These are phyloP conservation scores for Cafeteria roenbergensis DNA, from an alignment of 108 stramenopile genomes.

Conservation along the genomic window DNA sequence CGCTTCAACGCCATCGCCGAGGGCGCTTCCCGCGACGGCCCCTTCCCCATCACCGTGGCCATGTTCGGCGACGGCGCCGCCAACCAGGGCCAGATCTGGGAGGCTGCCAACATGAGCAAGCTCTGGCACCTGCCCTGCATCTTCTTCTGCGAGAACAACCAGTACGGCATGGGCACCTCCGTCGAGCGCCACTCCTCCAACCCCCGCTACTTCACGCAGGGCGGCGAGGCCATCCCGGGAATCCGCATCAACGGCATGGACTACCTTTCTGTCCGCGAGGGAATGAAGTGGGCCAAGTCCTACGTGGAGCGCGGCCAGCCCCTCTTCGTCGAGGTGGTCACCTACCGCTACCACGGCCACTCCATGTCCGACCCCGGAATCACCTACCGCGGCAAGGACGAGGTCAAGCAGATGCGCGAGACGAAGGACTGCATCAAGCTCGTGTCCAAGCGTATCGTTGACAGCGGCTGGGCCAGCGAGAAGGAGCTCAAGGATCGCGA, in stretches of 20 bases:
- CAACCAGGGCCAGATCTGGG: constrained; percentile 99
- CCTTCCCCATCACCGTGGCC: constrained; percentile 86
- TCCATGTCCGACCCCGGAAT: constrained; percentile 99
- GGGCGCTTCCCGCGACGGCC: constrained; percentile 66
- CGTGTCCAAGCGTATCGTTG: constrained; percentile 77
- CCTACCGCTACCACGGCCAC: constrained; percentile 99
- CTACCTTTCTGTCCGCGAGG: constrained; percentile 84
- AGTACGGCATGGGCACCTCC: constrained; percentile 96
- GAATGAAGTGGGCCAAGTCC: constrained; percentile 85
- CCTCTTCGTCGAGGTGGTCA: constrained; percentile 93
- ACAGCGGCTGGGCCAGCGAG: constrained; percentile 65
- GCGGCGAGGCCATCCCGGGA: constrained; percentile 84
- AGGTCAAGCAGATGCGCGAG: constrained; percentile 84
- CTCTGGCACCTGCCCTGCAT: constrained; percentile 95
- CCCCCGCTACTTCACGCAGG: constrained; percentile 97
- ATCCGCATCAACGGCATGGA: constrained; percentile 96
- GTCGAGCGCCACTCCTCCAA: constrained; percentile 83
- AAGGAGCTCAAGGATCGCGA: constrained; percentile 90
- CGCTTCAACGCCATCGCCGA: constrained; percentile 61
- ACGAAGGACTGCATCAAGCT: constrained; percentile 93
- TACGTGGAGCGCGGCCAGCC: constrained; percentile 78
- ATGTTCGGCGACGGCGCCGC: constrained; percentile 98
- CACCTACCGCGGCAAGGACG: constrained; percentile 97
- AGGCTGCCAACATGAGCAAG: constrained; percentile 80
- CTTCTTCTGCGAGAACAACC: constrained; percentile 99